Evolutionary conservation across 1,284 basidiomycete species (phyloP).

Genomic region (Fomes fomentarius): DNA sequence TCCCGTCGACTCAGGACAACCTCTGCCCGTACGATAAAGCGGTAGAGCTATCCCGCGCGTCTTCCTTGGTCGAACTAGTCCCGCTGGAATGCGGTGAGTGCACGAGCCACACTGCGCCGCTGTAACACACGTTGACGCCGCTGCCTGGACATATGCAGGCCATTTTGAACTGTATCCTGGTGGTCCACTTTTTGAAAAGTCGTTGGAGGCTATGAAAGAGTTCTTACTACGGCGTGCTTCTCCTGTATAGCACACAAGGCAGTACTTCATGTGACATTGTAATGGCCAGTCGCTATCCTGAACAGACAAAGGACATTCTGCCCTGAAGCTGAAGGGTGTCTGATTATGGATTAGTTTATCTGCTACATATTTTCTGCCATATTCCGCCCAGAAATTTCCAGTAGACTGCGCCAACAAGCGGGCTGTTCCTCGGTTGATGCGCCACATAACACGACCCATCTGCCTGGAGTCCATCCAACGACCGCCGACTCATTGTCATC

Average conservation of each 20-base stretch:
- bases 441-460: no score
- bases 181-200: background rate
- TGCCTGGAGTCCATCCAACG: background rate
- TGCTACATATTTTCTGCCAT: no score
- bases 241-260: background rate
- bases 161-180: constrained; percentile 23
- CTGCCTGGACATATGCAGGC: background rate
- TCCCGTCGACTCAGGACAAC: constrained; percentile 14
- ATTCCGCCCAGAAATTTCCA: no score
- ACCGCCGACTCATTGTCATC: background rate
- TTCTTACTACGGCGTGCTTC: constrained; percentile 14
- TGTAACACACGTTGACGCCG: background rate
- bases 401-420: no score
- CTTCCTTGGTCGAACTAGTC: constrained; percentile 9
- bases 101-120: background rate
- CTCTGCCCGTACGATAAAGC: constrained; percentile 9
- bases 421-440: no score
- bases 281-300: no score
- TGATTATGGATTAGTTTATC: no score
- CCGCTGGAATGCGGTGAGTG: constrained; percentile 6
- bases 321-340: no score
- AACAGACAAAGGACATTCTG: no score
- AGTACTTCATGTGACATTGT: no score
- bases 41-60: constrained; percentile 7
- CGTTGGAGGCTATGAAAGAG: constrained; percentile 20